Evolutionary conservation across 371 early-diverging fungal species (phyloP).

Genomic region (Coemansia sp.): DNA sequence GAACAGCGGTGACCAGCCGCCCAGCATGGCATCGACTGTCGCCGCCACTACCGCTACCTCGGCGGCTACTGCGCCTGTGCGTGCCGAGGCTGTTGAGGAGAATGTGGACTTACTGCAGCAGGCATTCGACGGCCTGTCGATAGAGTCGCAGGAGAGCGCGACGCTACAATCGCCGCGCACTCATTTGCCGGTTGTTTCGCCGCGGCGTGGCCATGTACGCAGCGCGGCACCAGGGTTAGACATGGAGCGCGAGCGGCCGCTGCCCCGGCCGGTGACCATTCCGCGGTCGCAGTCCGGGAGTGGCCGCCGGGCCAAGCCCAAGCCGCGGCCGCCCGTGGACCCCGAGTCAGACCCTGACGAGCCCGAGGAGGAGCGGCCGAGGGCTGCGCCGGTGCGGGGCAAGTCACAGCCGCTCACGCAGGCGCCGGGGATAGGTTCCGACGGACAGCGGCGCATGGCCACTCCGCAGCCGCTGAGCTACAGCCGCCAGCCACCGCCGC

Average conservation of each 20-base stretch:
- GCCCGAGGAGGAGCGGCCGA: background rate
- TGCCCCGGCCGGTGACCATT: slow-evolving; percentile 34
- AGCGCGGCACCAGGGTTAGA: slow-evolving; percentile 34
- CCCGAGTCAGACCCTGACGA: background rate
- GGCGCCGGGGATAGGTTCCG: slow-evolving; percentile 7
- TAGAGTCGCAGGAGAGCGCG: slow-evolving; percentile 6
- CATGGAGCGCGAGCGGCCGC: slow-evolving; percentile 21
- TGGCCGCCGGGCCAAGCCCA: background rate
- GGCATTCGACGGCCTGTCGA: slow-evolving; percentile 23
- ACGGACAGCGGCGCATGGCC: background rate
- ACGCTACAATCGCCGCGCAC: background rate
- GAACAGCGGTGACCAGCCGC: slow-evolving; percentile 7
- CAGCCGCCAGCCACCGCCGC: background rate
- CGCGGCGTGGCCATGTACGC: slow-evolving; percentile 17
- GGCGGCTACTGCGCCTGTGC: background rate
- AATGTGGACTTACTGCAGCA: slow-evolving; percentile 16
- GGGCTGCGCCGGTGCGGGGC: slow-evolving; percentile 15
- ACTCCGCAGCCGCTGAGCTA: background rate
- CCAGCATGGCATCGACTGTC: too few relatives aligned
- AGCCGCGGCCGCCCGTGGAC: slow-evolving; percentile 2
- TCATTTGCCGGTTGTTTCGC: background rate
- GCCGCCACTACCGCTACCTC: slow-evolving; percentile 3
- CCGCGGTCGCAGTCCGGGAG: slow-evolving; percentile 5
- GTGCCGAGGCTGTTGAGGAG: background rate
- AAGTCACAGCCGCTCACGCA: slow-evolving; percentile 42